A percentile compares a stretch with the other conserved stretches of the same genome.
These are phyloP conservation scores for Fraxinus excelsior DNA, from an alignment of 257 asterid genomes.

Conservation along the genomic window DNA sequence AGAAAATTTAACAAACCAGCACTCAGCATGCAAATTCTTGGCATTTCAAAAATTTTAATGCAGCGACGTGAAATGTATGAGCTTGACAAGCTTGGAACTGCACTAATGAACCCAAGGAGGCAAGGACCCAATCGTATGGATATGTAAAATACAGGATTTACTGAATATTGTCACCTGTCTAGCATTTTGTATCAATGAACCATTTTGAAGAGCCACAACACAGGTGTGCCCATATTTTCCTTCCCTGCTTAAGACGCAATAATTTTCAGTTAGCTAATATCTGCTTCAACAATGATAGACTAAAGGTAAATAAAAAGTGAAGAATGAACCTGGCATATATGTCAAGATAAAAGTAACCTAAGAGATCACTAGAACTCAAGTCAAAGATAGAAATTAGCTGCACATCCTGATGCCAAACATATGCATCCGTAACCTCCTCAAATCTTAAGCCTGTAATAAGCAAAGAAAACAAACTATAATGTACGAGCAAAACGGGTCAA, in stretches of 20 bases:
- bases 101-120: too few species aligned
- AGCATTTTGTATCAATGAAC: slow-evolving; percentile 46
- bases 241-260: slow-evolving; percentile 58
- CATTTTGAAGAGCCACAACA: slow-evolving; percentile 87
- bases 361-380: slow-evolving; percentile 68
- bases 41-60: background rate
- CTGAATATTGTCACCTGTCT: slow-evolving; percentile 58
- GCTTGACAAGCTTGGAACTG: background rate
- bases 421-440: slow-evolving; percentile 69
- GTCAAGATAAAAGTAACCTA: slow-evolving; percentile 91
- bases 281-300: slow-evolving; percentile 9
- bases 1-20: background rate
- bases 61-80: background rate
- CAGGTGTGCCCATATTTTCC: slow-evolving; percentile 92
- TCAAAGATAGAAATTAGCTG: slow-evolving; percentile 82
- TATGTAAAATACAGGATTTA: too few species aligned
- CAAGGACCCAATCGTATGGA: too few species aligned
- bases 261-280: slow-evolving; percentile 24
- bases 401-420: slow-evolving; percentile 85
- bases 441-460: slow-evolving; percentile 68
- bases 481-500: slow-evolving; percentile 11
- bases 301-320: background rate
- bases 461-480: slow-evolving; percentile 19
- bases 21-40: background rate
- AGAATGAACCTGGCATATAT: slow-evolving; percentile 66